A percentile compares a stretch with the other conserved stretches of the same genome.
phyloP scores from a whole-genome alignment of 2,329 filamentous ascomycete genomes.

The Diplodia intermedia region DNA sequence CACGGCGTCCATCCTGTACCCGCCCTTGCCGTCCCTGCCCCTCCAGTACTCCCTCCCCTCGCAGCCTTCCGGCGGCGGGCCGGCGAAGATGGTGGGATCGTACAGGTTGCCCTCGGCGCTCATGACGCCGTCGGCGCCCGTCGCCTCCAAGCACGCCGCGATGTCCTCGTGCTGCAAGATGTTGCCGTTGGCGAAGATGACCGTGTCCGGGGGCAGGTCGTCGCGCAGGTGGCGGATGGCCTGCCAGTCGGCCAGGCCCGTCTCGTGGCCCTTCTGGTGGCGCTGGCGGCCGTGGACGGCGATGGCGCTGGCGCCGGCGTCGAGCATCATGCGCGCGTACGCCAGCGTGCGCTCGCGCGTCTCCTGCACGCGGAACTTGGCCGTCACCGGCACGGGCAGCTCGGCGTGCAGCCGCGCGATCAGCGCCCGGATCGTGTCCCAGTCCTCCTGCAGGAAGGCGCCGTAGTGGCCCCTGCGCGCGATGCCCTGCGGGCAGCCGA shows the following conservation, averaged over 20 bases:
- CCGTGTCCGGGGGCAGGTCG: constrained; percentile 81
- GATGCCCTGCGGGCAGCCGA: constrained; percentile 96
- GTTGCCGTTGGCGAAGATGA: constrained; percentile 97
- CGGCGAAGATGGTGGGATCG: constrained; percentile 85
- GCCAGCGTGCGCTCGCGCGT: constrained; percentile 84
- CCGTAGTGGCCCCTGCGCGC: constrained; percentile 90
- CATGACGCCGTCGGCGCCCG: constrained; percentile 93
- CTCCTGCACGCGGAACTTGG: constrained; percentile 91
- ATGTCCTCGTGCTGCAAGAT: constrained; percentile 83
- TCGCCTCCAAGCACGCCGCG: constrained; percentile 76
- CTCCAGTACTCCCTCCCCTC: constrained; percentile 85
- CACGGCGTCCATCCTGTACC: constrained; percentile 87
- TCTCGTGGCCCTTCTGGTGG: constrained; percentile 96
- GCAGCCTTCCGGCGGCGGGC: constrained; percentile 66
- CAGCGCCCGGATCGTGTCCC: constrained; percentile 79
- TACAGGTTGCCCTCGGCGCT: constrained; percentile 94
- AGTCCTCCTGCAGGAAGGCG: constrained; percentile 93
- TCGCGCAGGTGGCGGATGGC: constrained; percentile 83
- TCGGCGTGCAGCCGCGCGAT: constrained; percentile 82
- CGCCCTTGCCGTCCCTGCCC: constrained; percentile 77
- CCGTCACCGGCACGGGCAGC: constrained; percentile 84
- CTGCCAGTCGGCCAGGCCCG: constrained; percentile 91
- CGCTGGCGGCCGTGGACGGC: constrained; percentile 88
- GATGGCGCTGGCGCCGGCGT: constrained; percentile 88
- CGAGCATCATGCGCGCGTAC: constrained; percentile 86